Conservation (phyloP, 306 rosid species). For the Trichosanthes truncata region DNA sequence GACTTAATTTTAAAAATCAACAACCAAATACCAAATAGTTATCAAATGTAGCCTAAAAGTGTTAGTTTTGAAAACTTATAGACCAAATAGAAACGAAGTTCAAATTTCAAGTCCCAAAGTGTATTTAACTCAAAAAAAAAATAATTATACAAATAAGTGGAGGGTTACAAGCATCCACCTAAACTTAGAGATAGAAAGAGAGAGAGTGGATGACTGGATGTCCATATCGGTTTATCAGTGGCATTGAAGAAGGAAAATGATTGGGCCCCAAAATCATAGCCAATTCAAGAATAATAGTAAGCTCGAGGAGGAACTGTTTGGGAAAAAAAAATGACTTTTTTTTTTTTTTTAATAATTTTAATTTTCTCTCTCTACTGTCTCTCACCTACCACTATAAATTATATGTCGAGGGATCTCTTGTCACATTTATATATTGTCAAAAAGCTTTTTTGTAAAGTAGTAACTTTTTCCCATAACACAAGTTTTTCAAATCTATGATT, state of each 20-base stretch:
- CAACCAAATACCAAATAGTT: too few relatives aligned
- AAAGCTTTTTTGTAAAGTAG: not conserved
- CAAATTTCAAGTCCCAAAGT: too few relatives aligned
- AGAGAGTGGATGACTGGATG: conserved; percentile 6
- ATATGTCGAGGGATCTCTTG: not conserved
- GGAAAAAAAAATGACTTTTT: not conserved
- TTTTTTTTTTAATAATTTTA: not conserved
- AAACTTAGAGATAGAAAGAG: too few relatives aligned
- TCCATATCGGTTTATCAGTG: not conserved
- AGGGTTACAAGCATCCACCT: not conserved
- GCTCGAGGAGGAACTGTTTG: not conserved
- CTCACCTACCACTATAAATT: conserved; percentile 13
- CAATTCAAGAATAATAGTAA: not conserved
- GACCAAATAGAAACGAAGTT: too few relatives aligned
- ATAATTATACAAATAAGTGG: too few relatives aligned
- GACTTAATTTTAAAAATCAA: too few relatives aligned
- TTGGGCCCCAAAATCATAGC: not conserved
- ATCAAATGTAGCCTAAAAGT: too few relatives aligned
- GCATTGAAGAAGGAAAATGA: not conserved
- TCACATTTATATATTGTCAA: not conserved
- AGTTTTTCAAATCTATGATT: conserved; percentile 11
- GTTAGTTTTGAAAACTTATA: too few relatives aligned
- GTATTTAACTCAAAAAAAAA: too few relatives aligned
- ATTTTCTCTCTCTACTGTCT: conserved; percentile 2
- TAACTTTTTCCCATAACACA: not conserved